Percentiles rank a stretch among this genome's conserved stretches.
Conservation (phyloP, 257 asterid genomes). For the Galeopsis tetrahit region DNA sequence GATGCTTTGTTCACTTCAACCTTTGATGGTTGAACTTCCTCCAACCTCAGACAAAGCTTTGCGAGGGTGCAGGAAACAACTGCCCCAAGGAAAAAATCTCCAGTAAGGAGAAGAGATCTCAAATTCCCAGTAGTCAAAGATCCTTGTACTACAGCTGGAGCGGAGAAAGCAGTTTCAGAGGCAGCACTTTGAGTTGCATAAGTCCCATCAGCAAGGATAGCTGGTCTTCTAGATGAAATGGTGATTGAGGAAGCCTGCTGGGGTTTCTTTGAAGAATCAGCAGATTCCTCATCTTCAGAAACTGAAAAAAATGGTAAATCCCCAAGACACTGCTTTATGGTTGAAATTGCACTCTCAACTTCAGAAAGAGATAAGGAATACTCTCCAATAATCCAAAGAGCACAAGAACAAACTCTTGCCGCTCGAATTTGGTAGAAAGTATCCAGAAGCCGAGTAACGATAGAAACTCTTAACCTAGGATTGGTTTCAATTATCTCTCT, state of each 20-base stretch:
- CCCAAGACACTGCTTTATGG: conserved; percentile 94
- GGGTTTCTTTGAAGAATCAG: conserved; percentile 76
- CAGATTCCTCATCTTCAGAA: conserved; percentile 77
- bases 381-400: conserved; percentile 96
- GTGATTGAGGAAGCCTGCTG: conserved; percentile 75
- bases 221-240: conserved; percentile 93
- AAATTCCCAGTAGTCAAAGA: conserved; percentile 68
- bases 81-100: conserved; percentile 94
- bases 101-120: conserved; percentile 91
- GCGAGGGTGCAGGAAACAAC: conserved; percentile 89
- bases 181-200: conserved; percentile 99
- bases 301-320: conserved; percentile 81
- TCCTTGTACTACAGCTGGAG: conserved; percentile 80
- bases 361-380: conserved; percentile 87
- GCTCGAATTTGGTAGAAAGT: conserved; percentile 93
- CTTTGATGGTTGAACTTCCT: conserved; percentile 87
- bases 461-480: conserved; percentile 86
- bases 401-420: conserved; percentile 91
- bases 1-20: conserved; percentile 78
- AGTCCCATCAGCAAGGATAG: conserved; percentile 95
- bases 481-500: conserved; percentile 94
- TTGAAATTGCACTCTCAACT: conserved; percentile 83
- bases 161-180: conserved; percentile 86
- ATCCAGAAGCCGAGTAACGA: conserved; percentile 83
- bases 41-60: conserved; percentile 79